Conservation (phyloP, 192 early-diverging fungal species). For the Podila epigama region DNA sequence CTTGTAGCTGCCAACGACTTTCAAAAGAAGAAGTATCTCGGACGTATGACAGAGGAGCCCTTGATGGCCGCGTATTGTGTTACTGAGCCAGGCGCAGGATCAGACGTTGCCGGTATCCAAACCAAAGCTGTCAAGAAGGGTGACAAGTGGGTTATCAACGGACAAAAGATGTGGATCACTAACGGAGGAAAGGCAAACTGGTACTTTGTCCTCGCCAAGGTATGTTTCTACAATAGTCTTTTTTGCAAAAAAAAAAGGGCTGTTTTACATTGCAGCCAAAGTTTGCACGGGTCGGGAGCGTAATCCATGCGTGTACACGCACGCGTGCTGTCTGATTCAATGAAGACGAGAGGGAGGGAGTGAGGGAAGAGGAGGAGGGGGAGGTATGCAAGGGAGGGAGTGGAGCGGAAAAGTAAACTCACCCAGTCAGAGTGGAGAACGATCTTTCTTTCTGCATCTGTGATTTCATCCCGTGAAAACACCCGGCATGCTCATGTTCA, state of each 20-base stretch:
- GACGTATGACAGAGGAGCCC: conserved; percentile 95
- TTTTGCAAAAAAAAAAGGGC: not conserved
- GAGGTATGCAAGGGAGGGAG: too few species aligned
- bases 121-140: conserved; percentile 78
- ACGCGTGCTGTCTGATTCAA: too few species aligned
- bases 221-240: too few species aligned
- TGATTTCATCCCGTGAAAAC: too few species aligned
- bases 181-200: conserved; percentile 97
- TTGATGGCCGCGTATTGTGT: conserved; percentile 96
- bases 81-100: conserved; percentile 81
- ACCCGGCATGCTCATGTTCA: conserved; percentile 4
- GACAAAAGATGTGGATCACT: conserved; percentile 99
- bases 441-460: too few species aligned
- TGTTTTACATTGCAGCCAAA: not conserved
- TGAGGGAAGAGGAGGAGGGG: too few species aligned
- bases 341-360: too few species aligned
- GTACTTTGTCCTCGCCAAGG: conserved; percentile 93
- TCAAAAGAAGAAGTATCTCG: conserved; percentile 97
- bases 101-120: conserved; percentile 75
- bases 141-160: conserved; percentile 84
- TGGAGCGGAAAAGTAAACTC: too few species aligned
- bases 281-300: too few species aligned
- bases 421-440: too few species aligned
- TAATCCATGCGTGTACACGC: too few species aligned
- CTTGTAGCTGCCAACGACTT: conserved; percentile 86